Evolutionary conservation across 768 basidiomycete genomes (phyloP).

Genomic region (Suillus tomentosus): DNA sequence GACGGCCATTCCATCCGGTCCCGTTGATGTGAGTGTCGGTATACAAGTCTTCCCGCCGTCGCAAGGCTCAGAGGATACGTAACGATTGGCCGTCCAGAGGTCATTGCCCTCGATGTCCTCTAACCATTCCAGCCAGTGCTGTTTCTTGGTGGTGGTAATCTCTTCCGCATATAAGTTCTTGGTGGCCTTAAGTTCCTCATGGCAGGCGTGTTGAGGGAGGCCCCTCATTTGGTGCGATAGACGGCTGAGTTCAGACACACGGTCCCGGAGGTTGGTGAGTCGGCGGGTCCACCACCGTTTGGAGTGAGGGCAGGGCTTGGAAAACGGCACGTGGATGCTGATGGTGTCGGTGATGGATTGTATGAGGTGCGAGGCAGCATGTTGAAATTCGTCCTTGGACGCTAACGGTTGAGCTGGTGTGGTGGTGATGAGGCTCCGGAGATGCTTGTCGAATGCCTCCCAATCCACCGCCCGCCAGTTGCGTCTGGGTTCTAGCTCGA

Average conservation of each 20-base stretch:
- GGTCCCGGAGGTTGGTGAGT: no score
- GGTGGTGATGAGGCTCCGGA: not conserved
- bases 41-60: not conserved
- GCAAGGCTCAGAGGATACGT: not conserved
- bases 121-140: not conserved
- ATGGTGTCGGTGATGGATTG: conserved; percentile 20
- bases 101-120: not conserved
- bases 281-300: conserved; percentile 36
- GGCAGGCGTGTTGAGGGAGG: not conserved
- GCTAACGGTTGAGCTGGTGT: not conserved
- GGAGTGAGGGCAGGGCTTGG: conserved; percentile 21
- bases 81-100: conserved; percentile 14
- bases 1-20: no score
- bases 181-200: not conserved
- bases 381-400: conserved; percentile 16
- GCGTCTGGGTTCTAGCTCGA: no score
- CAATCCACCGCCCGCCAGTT: conserved; percentile 17
- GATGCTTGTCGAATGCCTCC: conserved; percentile 8
- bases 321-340: not conserved
- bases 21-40: not conserved
- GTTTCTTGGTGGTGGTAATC: not conserved
- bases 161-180: not conserved
- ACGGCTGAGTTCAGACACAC: no score
- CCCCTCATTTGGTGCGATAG: not conserved
- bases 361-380: conserved; percentile 4